Base-by-base conservation (phyloP, 2,329 filamentous ascomycete species). In the Penicillium sp. region DNA sequence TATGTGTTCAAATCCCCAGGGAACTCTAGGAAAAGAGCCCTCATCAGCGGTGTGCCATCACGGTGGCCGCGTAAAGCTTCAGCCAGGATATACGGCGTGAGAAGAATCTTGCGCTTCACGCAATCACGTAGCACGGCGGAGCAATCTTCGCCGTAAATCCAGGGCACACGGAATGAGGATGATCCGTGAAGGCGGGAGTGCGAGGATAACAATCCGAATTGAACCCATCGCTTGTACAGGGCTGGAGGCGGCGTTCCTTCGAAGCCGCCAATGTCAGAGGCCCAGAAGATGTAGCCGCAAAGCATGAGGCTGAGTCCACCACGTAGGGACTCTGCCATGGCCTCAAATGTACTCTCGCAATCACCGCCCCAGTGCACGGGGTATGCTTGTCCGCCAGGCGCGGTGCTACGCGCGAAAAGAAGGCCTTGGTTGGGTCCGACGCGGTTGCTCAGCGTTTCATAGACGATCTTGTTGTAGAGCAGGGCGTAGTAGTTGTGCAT, bases 401-500 rank as follows among this genome's bases (percentile, higher is more conserved):
- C 86, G 19, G 89, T 87, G 42, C 86, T 81, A 28, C 89, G 83
- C 1, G 89, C 88, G 70, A 91, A 92, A 1, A 91, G 82, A 43
- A 89, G 85, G 63, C 87, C 83, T 68, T 85, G 78, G 53, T 81
- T 75, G 53, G 77, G 74, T 16, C 84, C 83, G 73, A 81, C 69
- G 67, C 76, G 64, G 77, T 79, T 78, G 70, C 87, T 83, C 13
- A 91, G 80, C 1, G 87, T 83, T 68, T 89, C 84, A 71, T 89
- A 91, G 7, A 91, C 88, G 58, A 85, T 75, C 66, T 87, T 85
- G 81, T 91, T 92, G 79, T 90, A 92, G 3, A 87, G 76, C 70
- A 89, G 88, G n/a, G 89, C 83, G 73, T 91, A 92, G 78, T 85
- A 91, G 75, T 92, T 92, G 78, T 91, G 89, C 89, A 92, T 92